Conservation (phyloP, 83 land plant species). For the Larix sibirica region DNA sequence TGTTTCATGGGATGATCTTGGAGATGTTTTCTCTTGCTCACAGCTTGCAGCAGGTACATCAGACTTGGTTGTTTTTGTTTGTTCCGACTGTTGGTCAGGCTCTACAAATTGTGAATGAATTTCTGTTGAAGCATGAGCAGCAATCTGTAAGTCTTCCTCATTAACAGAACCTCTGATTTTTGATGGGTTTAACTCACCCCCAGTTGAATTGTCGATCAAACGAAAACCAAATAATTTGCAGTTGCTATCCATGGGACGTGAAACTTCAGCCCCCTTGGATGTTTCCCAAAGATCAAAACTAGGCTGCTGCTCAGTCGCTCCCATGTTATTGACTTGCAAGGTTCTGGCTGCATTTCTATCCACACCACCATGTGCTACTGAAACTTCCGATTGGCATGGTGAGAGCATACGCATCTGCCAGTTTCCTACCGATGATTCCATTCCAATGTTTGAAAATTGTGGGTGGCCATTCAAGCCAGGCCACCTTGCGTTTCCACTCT, state of each 20-base stretch:
- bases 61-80: slow-evolving; percentile 7
- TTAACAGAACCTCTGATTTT: neutral
- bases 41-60: slow-evolving; percentile 6
- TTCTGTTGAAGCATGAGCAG: neutral
- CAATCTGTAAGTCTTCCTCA: slow-evolving; percentile 1
- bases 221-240: slow-evolving; percentile 64
- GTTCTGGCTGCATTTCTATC: slow-evolving; percentile 9
- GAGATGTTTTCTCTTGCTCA: slow-evolving; percentile 21
- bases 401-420: slow-evolving; percentile 38
- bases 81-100: neutral
- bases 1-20: slow-evolving; percentile 8
- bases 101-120: neutral
- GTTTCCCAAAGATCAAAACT: slow-evolving; percentile 14
- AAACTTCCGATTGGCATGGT: slow-evolving; percentile 19
- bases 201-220: slow-evolving; percentile 33
- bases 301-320: slow-evolving; percentile 24
- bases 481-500: slow-evolving; percentile 22
- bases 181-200: slow-evolving; percentile 20
- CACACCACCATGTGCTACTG: neutral
- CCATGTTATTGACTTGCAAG: slow-evolving; percentile 26
- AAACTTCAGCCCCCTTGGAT: slow-evolving; percentile 30
- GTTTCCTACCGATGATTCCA: slow-evolving; percentile 31
- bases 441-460: slow-evolving; percentile 11
- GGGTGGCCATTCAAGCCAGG: slow-evolving; percentile 26
- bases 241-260: slow-evolving; percentile 18